Evolutionary conservation across 306 rosid genomes (phyloP).

Genomic region (Canavalia ensiformis): DNA sequence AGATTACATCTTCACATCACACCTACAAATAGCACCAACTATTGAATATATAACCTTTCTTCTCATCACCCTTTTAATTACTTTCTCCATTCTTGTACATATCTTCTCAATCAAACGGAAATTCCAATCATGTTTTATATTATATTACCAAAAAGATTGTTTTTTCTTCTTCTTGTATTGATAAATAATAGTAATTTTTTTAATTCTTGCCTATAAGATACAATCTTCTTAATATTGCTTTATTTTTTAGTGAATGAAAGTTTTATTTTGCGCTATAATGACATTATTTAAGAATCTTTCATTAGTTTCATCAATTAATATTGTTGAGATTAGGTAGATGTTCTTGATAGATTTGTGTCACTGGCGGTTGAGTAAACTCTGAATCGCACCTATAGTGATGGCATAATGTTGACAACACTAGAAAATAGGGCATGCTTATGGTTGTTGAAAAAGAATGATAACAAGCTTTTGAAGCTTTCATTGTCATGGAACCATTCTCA

Average conservation of each 20-base stretch:
- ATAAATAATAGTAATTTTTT: neutral
- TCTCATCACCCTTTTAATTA: neutral
- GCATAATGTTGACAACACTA: neutral
- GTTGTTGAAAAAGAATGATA: conserved; percentile 10
- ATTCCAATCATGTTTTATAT: neutral
- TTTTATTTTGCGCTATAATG: neutral
- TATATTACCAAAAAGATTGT: neutral
- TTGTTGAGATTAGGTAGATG: conserved; percentile 13
- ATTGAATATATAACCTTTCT: neutral
- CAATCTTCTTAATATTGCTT: neutral
- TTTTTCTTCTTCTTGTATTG: neutral
- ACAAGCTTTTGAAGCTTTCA: conserved; percentile 39
- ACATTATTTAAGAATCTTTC: neutral
- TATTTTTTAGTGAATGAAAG: neutral
- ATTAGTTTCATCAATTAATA: neutral
- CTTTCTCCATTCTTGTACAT: conserved; percentile 24
- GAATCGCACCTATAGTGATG: neutral
- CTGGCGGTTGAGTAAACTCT: neutral
- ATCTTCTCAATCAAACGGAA: conserved; percentile 2
- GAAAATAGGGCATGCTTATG: neutral
- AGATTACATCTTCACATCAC: conserved; percentile 32
- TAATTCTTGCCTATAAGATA: neutral
- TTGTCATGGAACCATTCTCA: neutral
- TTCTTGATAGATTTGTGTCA: conserved; percentile 23
- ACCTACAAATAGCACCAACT: neutral